Evolutionary conservation across 2,329 filamentous ascomycete species (phyloP).

Genomic region (Leptographium flavum): DNA sequence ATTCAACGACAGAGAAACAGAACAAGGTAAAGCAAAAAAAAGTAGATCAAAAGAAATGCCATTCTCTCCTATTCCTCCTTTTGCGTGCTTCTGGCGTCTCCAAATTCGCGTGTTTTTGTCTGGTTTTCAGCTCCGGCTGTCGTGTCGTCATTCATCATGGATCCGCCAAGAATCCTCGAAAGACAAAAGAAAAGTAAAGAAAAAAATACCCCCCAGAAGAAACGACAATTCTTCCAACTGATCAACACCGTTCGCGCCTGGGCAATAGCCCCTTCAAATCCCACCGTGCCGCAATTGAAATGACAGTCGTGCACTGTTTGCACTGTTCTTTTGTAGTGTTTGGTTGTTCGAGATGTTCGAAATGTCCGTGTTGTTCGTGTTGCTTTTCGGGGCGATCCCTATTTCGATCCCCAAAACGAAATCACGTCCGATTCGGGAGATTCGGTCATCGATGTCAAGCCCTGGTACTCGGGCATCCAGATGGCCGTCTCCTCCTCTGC

Average conservation of each 20-base stretch:
- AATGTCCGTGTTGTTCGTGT: too few relatives aligned
- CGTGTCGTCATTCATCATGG: slow-evolving; percentile 6
- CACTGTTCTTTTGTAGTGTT: too few relatives aligned
- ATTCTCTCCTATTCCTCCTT: background rate
- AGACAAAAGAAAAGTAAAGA: background rate
- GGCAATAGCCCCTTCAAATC: background rate
- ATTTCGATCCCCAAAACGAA: slow-evolving; percentile 13
- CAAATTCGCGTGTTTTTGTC: background rate
- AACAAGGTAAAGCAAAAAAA: background rate
- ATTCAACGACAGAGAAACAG: background rate
- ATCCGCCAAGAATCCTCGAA: background rate
- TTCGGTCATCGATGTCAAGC: slow-evolving; percentile 17
- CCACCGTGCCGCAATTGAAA: background rate
- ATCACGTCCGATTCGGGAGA: slow-evolving; percentile 16
- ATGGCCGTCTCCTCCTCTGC: slow-evolving; percentile 34
- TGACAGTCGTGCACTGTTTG: background rate
- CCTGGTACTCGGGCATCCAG: slow-evolving; percentile 32
- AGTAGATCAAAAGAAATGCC: background rate
- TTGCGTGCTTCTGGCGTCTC: background rate
- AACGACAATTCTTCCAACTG: background rate
- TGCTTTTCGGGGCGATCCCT: too few relatives aligned
- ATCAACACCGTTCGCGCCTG: background rate
- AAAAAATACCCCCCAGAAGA: background rate
- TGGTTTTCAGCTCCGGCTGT: slow-evolving; percentile 6
- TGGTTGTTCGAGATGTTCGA: too few relatives aligned